Conservation (phyloP, 352 stramenopile species). For the Elongisporangium undulatum region DNA sequence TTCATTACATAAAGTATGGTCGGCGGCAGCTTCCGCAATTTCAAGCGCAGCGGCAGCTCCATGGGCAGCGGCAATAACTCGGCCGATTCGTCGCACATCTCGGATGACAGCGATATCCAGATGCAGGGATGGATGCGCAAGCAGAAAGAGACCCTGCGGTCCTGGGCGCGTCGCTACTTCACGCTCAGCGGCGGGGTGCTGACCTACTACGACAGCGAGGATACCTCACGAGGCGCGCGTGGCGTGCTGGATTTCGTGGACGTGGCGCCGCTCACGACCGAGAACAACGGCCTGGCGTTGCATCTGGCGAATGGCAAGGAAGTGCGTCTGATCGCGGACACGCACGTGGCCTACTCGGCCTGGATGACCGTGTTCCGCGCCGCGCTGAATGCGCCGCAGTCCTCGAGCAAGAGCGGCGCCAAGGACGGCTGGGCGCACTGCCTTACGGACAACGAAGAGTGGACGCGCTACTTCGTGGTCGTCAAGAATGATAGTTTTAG, state of each 20-base stretch:
- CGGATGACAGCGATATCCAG: constrained; percentile 67
- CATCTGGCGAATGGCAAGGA: constrained; percentile 65
- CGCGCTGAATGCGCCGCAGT: constrained; percentile 48
- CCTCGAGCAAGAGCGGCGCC: constrained; percentile 43
- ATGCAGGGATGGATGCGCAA: constrained; percentile 86
- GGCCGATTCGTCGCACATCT: constrained; percentile 37
- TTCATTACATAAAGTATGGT: constrained; percentile 1
- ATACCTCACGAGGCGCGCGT: constrained; percentile 50
- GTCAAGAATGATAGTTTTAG: constrained; percentile 77
- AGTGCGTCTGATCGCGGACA: constrained; percentile 72
- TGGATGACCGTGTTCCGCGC: constrained; percentile 73
- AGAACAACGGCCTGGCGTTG: constrained; percentile 73
- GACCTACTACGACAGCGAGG: constrained; percentile 81
- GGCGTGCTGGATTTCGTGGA: constrained; percentile 68
- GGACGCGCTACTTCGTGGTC: constrained; percentile 68
- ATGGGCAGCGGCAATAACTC: constrained; percentile 33
- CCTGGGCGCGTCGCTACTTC: constrained; percentile 68
- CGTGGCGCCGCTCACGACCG: constrained; percentile 61
- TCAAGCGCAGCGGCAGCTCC: constrained; percentile 57
- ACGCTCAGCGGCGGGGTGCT: constrained; percentile 63
- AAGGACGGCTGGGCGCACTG: constrained; percentile 76
- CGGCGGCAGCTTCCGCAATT: constrained; percentile 51
- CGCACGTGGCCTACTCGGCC: constrained; percentile 69
- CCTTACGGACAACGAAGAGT: constrained; percentile 70
- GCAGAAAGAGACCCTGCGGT: constrained; percentile 75